These are phyloP conservation scores for Suillus subalutaceus DNA, from an alignment of 768 basidiomycete species.

Conservation along the genomic window DNA sequence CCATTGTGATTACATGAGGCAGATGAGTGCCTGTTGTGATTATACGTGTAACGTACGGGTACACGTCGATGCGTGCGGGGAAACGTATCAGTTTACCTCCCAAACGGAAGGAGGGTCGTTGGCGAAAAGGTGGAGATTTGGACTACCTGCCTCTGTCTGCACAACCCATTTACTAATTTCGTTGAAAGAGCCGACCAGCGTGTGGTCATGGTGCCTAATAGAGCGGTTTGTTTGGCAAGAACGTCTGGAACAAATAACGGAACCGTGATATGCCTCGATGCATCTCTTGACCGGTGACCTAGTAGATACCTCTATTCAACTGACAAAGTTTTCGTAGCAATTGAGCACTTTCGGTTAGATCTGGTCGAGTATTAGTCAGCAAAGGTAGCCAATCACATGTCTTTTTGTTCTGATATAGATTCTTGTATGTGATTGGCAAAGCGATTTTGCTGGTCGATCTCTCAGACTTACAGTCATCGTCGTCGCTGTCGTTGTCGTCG, in stretches of 20 bases:
- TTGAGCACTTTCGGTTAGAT: background rate
- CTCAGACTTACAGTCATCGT: background rate
- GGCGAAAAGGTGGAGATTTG: background rate
- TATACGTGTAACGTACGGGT: background rate
- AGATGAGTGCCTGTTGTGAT: background rate
- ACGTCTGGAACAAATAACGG: constrained; percentile 17
- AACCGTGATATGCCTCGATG: no score
- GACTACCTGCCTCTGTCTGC: background rate
- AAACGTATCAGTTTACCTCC: background rate
- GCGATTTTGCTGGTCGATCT: constrained; percentile 10
- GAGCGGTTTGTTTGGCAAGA: constrained; percentile 23
- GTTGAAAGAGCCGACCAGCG: background rate
- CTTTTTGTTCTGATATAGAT: background rate
- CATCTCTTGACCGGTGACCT: no score
- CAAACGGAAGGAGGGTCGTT: background rate
- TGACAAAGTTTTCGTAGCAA: background rate
- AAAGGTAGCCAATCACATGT: constrained; percentile 31
- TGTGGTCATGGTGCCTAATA: background rate
- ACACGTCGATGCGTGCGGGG: background rate
- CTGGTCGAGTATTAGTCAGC: constrained; percentile 27
- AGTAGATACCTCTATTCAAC: no score
- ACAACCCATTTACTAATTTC: background rate
- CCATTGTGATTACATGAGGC: constrained; percentile 1
- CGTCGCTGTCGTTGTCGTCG: background rate
- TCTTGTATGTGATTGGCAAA: constrained; percentile 8